Conservation (phyloP, 805 yeast species). For the Wickerhamiella australiensis region DNA sequence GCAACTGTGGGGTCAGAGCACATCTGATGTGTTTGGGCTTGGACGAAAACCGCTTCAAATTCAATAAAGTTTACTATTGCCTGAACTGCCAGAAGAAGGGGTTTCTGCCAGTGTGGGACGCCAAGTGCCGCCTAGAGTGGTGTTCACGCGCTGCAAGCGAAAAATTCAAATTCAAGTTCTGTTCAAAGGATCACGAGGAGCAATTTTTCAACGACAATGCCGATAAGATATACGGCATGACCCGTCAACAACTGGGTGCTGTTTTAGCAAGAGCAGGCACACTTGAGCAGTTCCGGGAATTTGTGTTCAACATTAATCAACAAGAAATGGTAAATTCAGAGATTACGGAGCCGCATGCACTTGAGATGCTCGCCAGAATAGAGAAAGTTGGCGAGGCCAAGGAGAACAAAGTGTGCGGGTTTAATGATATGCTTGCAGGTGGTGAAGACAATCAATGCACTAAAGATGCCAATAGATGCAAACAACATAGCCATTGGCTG, state of each 20-base stretch:
- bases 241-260: not conserved
- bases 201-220: slow-evolving; percentile 6
- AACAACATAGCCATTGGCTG: not conserved
- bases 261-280: not conserved
- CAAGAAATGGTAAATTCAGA: not conserved
- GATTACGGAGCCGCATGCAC: not conserved
- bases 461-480: not conserved
- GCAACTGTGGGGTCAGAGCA: not conserved
- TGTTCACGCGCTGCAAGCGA: not conserved
- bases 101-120: not conserved
- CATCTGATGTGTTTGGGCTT: not conserved
- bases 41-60: not conserved
- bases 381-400: not conserved
- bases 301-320: not conserved
- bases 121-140: not conserved
- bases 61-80: slow-evolving; percentile 1
- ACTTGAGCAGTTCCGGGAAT: not conserved
- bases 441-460: not conserved
- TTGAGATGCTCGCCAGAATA: not conserved
- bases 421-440: not conserved
- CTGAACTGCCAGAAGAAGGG: not conserved
- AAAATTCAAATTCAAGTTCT: not conserved
- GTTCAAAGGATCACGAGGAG: slow-evolving; percentile 1
- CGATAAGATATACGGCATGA: not conserved
- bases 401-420: not conserved